phyloP scores from a whole-genome alignment of 306 rosid species.

The Vigna reflexopilosa region DNA sequence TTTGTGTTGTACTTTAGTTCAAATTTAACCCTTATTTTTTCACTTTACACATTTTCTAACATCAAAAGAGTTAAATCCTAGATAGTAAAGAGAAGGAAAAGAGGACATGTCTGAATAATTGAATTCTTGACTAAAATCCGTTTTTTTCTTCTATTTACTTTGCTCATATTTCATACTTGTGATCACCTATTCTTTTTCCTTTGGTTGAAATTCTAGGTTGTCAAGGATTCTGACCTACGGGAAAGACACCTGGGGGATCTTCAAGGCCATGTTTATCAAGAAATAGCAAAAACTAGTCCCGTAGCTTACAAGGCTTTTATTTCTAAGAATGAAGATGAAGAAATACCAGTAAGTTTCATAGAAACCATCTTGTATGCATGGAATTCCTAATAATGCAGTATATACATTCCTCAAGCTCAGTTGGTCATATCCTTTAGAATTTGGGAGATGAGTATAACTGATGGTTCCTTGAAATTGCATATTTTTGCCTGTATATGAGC shows the following conservation, averaged over 20 bases:
- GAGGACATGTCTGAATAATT: not conserved
- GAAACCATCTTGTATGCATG: constrained; percentile 17
- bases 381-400: constrained; percentile 5
- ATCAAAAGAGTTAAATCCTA: not conserved
- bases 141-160: not conserved
- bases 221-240: constrained; percentile 72
- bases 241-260: constrained; percentile 90
- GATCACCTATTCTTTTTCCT: constrained; percentile 29
- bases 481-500: constrained; percentile 21
- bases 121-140: not conserved
- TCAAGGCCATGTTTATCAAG: constrained; percentile 69
- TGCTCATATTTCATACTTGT: constrained; percentile 5
- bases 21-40: not conserved
- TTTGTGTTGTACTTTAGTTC: not conserved
- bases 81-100: not conserved
- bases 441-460: constrained; percentile 6
- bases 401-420: too few species aligned
- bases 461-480: constrained; percentile 1
- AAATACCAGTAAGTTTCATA: constrained; percentile 75
- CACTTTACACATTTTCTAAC: not conserved
- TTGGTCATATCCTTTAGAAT: not conserved
- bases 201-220: constrained; percentile 61
- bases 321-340: constrained; percentile 63
- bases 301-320: constrained; percentile 61
- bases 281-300: constrained; percentile 57